Evolutionary conservation across 192 early-diverging fungal genomes (phyloP).

Genomic region (Mortierella claussenii): DNA sequence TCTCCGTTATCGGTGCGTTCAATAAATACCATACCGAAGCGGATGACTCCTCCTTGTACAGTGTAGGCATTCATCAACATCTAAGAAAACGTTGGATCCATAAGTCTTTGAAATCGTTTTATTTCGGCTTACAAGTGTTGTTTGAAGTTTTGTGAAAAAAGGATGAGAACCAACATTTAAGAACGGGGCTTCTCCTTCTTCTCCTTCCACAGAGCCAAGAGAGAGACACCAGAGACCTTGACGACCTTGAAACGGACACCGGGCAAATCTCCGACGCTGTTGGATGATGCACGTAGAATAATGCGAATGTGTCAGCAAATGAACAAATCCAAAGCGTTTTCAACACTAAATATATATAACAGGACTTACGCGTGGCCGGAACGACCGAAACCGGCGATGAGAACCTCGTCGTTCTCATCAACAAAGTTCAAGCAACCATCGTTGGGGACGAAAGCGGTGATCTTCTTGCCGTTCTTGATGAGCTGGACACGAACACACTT

Average conservation of each 20-base stretch:
- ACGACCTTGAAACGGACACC: slow-evolving; percentile 99
- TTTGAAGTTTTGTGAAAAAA: slow-evolving; percentile 16
- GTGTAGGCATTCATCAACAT: no score
- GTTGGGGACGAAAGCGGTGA: slow-evolving; percentile 99
- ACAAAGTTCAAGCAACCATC: slow-evolving; percentile 99
- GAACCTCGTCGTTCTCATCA: slow-evolving; percentile 99
- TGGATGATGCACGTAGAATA: not conserved
- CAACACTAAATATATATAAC: no score
- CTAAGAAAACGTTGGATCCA: not conserved
- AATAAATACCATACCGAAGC: no score
- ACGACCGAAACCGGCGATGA: slow-evolving; percentile 99
- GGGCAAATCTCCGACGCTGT: slow-evolving; percentile 94
- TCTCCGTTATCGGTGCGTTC: no score
- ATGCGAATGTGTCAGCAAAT: no score
- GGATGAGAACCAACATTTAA: slow-evolving; percentile 59
- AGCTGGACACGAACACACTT: slow-evolving; percentile 99
- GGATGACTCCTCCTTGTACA: no score
- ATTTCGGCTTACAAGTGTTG: slow-evolving; percentile 21
- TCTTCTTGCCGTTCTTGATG: slow-evolving; percentile 99
- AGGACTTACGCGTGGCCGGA: slow-evolving; percentile 95
- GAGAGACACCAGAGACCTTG: slow-evolving; percentile 99
- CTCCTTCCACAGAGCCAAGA: slow-evolving; percentile 99
- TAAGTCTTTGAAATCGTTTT: slow-evolving; percentile 35
- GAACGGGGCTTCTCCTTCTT: slow-evolving; percentile 99
- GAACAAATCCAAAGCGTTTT: not conserved